Evolutionary conservation across 352 stramenopile genomes (phyloP).

Genomic region (Globisporangium polare): DNA sequence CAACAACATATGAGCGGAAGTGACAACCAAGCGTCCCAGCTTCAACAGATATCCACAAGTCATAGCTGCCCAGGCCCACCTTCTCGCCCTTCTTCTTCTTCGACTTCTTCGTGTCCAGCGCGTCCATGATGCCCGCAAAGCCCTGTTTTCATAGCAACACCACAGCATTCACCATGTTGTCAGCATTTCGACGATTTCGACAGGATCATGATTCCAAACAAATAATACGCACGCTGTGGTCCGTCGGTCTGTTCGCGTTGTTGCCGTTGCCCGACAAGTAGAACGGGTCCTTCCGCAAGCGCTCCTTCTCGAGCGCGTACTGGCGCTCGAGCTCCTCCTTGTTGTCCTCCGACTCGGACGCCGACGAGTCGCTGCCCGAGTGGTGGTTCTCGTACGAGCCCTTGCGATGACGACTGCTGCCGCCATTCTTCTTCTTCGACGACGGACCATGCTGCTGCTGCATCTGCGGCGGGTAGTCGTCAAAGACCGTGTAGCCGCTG

Average conservation of each 20-base stretch:
- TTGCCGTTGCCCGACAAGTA: conserved; percentile 63
- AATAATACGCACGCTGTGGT: conserved; percentile 27
- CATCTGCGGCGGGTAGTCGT: conserved; percentile 17
- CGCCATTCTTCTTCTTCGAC: conserved; percentile 22
- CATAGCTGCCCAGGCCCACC: conserved; percentile 19
- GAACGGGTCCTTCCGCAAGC: conserved; percentile 74
- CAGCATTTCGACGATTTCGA: neutral
- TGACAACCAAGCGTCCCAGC: neutral
- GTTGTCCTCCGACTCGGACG: conserved; percentile 35
- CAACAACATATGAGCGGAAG: neutral
- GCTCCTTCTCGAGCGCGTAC: conserved; percentile 54
- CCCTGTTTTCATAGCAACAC: conserved; percentile 21
- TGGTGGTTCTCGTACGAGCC: conserved; percentile 31
- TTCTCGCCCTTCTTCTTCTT: conserved; percentile 70
- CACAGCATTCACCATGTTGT: conserved; percentile 16
- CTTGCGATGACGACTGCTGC: conserved; percentile 39
- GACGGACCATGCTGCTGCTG: conserved; percentile 30
- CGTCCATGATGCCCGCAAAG: conserved; percentile 81
- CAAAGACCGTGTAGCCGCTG: conserved; percentile 22
- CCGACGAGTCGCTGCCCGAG: conserved; percentile 23
- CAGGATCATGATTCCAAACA: no score
- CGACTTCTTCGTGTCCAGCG: conserved; percentile 56
- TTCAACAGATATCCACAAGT: neutral
- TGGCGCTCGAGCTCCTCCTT: conserved; percentile 39
- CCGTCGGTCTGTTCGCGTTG: conserved; percentile 21